Conservation (phyloP, 306 rosid species). For the Citrullus colocynthis region DNA sequence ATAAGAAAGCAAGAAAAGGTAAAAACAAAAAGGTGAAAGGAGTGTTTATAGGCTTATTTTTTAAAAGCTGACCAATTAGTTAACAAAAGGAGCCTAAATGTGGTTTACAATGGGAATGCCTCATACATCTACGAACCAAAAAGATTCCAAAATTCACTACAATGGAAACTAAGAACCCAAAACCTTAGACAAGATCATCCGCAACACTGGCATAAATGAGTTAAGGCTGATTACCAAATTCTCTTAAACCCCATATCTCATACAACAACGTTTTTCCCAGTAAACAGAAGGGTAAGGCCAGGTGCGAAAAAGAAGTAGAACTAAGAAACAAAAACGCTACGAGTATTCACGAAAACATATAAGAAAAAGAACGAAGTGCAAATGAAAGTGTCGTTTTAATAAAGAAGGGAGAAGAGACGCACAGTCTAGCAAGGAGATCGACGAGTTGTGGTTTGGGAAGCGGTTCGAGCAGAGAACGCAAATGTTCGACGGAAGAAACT, state of each 20-base stretch:
- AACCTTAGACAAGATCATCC: not conserved
- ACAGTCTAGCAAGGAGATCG: constrained; percentile 67
- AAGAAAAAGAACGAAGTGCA: not conserved
- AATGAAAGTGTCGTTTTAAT: not conserved
- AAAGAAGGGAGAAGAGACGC: constrained; percentile 8
- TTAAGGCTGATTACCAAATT: not conserved
- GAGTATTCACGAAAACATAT: not conserved
- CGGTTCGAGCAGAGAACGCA: constrained; percentile 55
- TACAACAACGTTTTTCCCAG: not conserved
- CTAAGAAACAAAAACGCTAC: not conserved
- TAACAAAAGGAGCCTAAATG: not conserved
- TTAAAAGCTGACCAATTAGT: too few relatives aligned
- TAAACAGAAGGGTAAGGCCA: not conserved
- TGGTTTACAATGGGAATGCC: not conserved
- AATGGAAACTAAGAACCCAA: not conserved
- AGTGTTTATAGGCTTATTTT: too few relatives aligned
- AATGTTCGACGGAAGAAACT: constrained; percentile 27
- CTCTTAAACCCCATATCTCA: not conserved
- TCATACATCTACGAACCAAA: not conserved
- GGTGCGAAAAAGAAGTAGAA: not conserved
- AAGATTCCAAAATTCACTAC: not conserved
- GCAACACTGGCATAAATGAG: not conserved
- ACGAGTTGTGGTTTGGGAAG: constrained; percentile 61
- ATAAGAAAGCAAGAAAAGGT: too few relatives aligned
- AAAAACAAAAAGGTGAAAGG: too few relatives aligned